Evolutionary conservation across 1,139 yeast species (phyloP).

Genomic region (Debaryomyces psychrophilus): DNA sequence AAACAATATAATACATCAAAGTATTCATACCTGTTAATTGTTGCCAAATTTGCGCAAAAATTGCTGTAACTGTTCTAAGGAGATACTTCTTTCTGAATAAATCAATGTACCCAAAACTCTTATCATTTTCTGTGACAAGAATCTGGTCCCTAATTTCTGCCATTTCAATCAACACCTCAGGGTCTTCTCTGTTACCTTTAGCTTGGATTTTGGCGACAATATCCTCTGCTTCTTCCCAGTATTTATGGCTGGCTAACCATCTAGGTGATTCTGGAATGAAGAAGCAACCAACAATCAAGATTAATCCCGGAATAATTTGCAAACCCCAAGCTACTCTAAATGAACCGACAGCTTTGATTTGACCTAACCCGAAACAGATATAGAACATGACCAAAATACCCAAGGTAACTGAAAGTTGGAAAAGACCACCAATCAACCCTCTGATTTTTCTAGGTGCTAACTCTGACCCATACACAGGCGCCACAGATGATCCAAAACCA

Average conservation of each 20-base stretch:
- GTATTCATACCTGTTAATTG: slow-evolving; percentile 44
- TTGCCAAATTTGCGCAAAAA: slow-evolving; percentile 40
- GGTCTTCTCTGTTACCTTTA: slow-evolving; percentile 33
- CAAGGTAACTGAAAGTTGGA: slow-evolving; percentile 46
- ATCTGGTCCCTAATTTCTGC: slow-evolving; percentile 38
- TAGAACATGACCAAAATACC: slow-evolving; percentile 46
- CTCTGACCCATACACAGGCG: slow-evolving; percentile 62
- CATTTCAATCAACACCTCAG: slow-evolving; percentile 36
- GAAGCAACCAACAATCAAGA: slow-evolving; percentile 48
- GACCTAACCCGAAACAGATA: slow-evolving; percentile 40
- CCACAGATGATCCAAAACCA: slow-evolving; percentile 60
- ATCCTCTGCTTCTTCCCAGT: slow-evolving; percentile 37
- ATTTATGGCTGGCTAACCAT: slow-evolving; percentile 41
- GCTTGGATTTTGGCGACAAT: slow-evolving; percentile 36
- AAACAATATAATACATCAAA: slow-evolving; percentile 41
- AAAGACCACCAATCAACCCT: slow-evolving; percentile 52
- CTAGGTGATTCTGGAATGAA: slow-evolving; percentile 42
- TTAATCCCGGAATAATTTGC: slow-evolving; percentile 56
- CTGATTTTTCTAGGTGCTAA: slow-evolving; percentile 54
- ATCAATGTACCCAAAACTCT: slow-evolving; percentile 31
- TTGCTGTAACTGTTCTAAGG: slow-evolving; percentile 32
- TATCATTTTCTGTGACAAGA: slow-evolving; percentile 30
- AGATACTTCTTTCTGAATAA: slow-evolving; percentile 35
- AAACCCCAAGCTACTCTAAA: slow-evolving; percentile 59
- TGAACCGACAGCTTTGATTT: slow-evolving; percentile 40